phyloP scores from a whole-genome alignment of 495 filamentous ascomycete genomes.

The Penicillium cosmopolitanum region DNA sequence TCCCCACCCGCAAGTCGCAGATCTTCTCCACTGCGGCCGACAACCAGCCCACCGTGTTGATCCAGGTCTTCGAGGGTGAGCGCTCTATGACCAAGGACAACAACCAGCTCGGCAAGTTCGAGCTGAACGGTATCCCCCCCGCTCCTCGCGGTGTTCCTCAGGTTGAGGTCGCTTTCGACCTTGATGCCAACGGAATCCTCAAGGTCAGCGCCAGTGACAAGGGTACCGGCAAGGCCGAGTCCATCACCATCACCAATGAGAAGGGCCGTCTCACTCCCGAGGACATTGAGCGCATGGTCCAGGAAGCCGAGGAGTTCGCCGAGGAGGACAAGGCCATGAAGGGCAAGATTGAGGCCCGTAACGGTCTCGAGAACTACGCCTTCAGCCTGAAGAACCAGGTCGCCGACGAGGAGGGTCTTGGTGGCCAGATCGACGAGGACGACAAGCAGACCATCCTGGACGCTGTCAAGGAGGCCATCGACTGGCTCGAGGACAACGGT shows the following conservation, averaged over 20 bases:
- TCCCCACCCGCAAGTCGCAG: conserved; percentile 99
- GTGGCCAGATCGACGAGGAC: conserved; percentile 97
- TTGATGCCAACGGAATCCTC: conserved; percentile 99
- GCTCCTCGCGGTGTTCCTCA: conserved; percentile 98
- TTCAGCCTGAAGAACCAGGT: conserved; percentile 99
- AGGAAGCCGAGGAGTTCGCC: conserved; percentile 96
- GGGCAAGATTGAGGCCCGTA: conserved; percentile 91
- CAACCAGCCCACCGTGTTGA: conserved; percentile 99
- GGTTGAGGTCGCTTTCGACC: conserved; percentile 98
- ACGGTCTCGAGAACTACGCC: conserved; percentile 94
- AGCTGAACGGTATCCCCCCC: conserved; percentile 94
- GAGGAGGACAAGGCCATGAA: conserved; percentile 98
- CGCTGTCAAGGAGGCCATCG: conserved; percentile 94
- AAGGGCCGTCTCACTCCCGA: conserved; percentile 98
- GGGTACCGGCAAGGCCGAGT: conserved; percentile 97
- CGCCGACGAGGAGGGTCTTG: conserved; percentile 94
- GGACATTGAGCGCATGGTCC: conserved; percentile 98
- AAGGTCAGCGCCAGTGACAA: conserved; percentile 98
- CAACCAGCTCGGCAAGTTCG: conserved; percentile 98
- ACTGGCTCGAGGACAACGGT: conserved; percentile 98
- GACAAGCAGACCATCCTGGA: conserved; percentile 98
- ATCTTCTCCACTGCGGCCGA: conserved; percentile 99
- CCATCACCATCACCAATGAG: conserved; percentile 99
- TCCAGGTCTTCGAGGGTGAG: conserved; percentile 99
- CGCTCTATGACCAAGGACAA: conserved; percentile 99